Evolutionary conservation across 1,284 basidiomycete species (phyloP), one percentile per base, ranked within the genome.

Genomic region (Ceraceosorus bombacis): DNA sequence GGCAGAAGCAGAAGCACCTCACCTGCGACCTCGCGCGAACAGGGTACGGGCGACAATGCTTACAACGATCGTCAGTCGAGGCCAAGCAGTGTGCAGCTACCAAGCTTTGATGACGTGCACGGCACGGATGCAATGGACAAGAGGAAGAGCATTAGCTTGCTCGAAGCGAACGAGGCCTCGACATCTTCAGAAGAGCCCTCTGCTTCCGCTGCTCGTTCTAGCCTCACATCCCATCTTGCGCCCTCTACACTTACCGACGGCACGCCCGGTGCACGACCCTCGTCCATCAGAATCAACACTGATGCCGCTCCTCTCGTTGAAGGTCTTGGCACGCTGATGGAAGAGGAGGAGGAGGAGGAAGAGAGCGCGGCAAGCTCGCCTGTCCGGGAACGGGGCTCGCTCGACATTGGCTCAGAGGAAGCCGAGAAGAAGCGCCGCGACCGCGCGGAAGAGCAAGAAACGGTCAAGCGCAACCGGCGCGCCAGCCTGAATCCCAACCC

Each of bases 271-370:
- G n/a, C 51, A 7, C 55, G 66, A 43, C 69, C 69, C 6, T 55
- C 62, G 10, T 68, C 66, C 5, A 65, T 71, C 51, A 56, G 66
- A 40, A 8, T 63, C n/a, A 55, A 55, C 27, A 49, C 63, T 27
- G 68, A 72, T 9, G 54, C 67, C 38, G 36, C 57, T 49, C 54
- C 63, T 5, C 62, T 61, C 12, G 63, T 63, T 38, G 71, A 72
- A 51, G 68, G 70, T 36, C 62, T 71, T 5, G 64, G 66, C 5
- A 73, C 71, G 15, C 58, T 73, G n/a, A 57, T 70, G 54, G 71
- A 73, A 58, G 71, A 71, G 41, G 70, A 72, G 48, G 69, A 74
- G 60, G 68, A 72, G 17, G 70, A 74, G 5, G 72, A 74, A 49
- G 60, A 40, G 17, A 8, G 17, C 13, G 6, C 56, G 10, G 57